phyloP scores from a whole-genome alignment of 208 protist species.

The Endotrypanum monterogeii region DNA sequence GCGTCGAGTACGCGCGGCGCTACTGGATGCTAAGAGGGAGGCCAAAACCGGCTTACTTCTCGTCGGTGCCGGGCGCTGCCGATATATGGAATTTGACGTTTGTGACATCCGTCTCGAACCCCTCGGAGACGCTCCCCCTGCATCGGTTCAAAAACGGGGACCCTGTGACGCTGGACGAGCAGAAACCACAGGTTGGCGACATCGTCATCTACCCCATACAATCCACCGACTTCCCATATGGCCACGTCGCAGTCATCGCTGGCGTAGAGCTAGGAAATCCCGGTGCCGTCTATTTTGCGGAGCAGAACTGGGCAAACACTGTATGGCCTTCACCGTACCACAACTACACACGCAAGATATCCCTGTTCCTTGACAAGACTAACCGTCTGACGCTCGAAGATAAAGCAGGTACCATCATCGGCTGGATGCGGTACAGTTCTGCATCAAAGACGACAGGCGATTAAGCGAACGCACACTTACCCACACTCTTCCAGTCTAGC shows the following conservation, averaged over 20 bases:
- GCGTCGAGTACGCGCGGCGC: slow-evolving; percentile 84
- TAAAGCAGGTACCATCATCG: slow-evolving; percentile 17
- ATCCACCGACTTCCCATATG: slow-evolving; percentile 46
- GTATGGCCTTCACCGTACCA: slow-evolving; percentile 57
- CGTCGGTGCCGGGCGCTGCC: slow-evolving; percentile 47
- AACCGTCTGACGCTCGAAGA: slow-evolving; percentile 23
- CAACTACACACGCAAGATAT: slow-evolving; percentile 53
- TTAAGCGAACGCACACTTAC: neutral
- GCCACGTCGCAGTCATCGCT: slow-evolving; percentile 81
- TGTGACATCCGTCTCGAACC: slow-evolving; percentile 38
- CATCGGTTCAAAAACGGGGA: slow-evolving; percentile 49
- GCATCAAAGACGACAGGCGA: neutral
- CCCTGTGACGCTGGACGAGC: slow-evolving; percentile 7
- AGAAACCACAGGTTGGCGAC: slow-evolving; percentile 43
- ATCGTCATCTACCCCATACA: slow-evolving; percentile 67
- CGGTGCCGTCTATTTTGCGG: slow-evolving; percentile 51
- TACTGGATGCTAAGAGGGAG: slow-evolving; percentile 77
- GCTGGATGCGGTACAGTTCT: slow-evolving; percentile 48
- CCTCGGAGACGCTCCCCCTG: slow-evolving; percentile 32
- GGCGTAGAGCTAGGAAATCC: slow-evolving; percentile 27
- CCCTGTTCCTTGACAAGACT: slow-evolving; percentile 11
- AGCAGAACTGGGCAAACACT: slow-evolving; percentile 84
- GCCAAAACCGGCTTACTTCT: slow-evolving; percentile 60
- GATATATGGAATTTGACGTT: slow-evolving; percentile 72
- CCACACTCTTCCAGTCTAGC: no score